A percentile compares a stretch with the other conserved stretches of the same genome.
These are phyloP conservation scores for Ophiostoma montium DNA, from an alignment of 2,329 filamentous ascomycete species.

Conservation along the genomic window DNA sequence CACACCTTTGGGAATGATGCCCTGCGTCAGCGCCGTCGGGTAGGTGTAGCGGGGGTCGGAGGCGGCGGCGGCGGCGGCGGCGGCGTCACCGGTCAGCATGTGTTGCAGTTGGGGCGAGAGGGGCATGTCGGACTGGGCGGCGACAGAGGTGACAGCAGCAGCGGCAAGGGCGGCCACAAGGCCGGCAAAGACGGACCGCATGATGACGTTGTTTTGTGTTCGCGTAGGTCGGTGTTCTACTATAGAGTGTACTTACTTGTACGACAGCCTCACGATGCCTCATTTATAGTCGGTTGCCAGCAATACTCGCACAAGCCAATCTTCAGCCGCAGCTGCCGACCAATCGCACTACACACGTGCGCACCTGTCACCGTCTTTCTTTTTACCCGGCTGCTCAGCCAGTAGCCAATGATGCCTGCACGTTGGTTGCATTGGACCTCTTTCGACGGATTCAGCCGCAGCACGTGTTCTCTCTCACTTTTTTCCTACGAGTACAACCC, in stretches of 20 bases:
- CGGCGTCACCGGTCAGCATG: not conserved
- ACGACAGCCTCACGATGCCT: too few species aligned
- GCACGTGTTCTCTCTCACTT: too few species aligned
- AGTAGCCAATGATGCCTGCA: not conserved
- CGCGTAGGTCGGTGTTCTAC: too few species aligned
- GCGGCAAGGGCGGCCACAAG: not conserved
- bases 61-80: not conserved
- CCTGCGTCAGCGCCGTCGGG: slow-evolving; percentile 1
- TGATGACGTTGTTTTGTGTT: too few species aligned
- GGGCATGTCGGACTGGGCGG: not conserved
- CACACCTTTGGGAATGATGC: not conserved
- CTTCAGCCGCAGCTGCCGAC: too few species aligned
- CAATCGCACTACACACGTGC: not conserved
- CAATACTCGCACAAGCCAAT: too few species aligned
- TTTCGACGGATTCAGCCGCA: too few species aligned
- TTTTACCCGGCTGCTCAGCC: too few species aligned
- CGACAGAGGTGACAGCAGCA: not conserved
- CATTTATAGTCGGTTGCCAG: too few species aligned
- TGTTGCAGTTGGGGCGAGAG: not conserved
- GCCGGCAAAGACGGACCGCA: not conserved
- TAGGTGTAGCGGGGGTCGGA: not conserved
- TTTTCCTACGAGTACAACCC: too few species aligned
- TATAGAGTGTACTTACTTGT: too few species aligned
- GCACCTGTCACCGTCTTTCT: not conserved
- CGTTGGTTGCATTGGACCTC: too few species aligned